Evolutionary conservation across 164 flowering plant species (phyloP).

Genomic region (Litsea cubeba): DNA sequence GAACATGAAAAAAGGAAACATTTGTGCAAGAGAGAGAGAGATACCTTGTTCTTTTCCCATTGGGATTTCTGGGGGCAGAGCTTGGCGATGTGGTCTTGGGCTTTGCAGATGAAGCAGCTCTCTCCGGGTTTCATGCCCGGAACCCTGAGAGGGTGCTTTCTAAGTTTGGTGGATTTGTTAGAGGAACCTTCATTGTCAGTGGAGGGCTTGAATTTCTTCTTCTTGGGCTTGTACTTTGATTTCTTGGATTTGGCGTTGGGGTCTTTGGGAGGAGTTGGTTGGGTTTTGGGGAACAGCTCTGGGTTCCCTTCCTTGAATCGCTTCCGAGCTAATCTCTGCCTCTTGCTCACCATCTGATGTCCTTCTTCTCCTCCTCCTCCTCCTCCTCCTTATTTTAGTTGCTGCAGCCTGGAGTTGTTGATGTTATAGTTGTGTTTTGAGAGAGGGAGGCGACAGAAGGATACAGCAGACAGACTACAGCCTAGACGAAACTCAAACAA

Average conservation of each 20-base stretch:
- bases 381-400: neutral
- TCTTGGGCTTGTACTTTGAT: neutral
- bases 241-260: constrained; percentile 33
- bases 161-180: constrained; percentile 1
- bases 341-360: constrained; percentile 51
- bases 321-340: constrained; percentile 37
- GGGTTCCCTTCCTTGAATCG: constrained; percentile 55
- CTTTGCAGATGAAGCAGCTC: constrained; percentile 81
- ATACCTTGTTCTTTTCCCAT: constrained; percentile 87
- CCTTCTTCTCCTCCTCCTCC: constrained; percentile 42
- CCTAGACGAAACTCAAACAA: too few relatives aligned
- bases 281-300: constrained; percentile 49
- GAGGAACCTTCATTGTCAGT: neutral
- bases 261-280: constrained; percentile 42
- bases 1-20: neutral
- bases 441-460: neutral
- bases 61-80: constrained; percentile 67
- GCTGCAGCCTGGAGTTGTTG: too few relatives aligned
- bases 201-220: constrained; percentile 22
- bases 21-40: neutral
- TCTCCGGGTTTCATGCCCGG: constrained; percentile 96
- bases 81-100: constrained; percentile 72
- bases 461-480: too few relatives aligned
- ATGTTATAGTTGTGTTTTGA: too few relatives aligned
- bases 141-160: constrained; percentile 70